Conservation (phyloP, 352 stramenopile species). For the Peronospora belbahrii region DNA sequence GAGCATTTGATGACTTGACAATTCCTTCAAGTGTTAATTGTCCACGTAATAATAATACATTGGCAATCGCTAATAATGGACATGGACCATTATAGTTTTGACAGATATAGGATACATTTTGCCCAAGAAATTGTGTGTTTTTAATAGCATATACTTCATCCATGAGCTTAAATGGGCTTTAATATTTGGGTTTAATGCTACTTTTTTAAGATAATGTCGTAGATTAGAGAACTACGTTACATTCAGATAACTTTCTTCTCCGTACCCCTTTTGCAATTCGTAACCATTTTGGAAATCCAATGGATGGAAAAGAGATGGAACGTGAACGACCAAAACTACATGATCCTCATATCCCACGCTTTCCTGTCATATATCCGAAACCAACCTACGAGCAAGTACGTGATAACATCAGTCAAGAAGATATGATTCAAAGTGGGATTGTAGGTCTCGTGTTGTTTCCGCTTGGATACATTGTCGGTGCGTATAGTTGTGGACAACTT, state of each 20-base stretch:
- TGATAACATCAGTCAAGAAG: constrained; percentile 44
- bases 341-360: constrained; percentile 52
- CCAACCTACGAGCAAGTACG: constrained; percentile 53
- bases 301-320: constrained; percentile 23
- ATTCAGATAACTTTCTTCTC: too few species aligned
- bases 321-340: constrained; percentile 36
- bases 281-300: neutral
- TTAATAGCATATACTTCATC: constrained; percentile 80
- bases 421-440: constrained; percentile 37
- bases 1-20: constrained; percentile 34
- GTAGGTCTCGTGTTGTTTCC: constrained; percentile 50
- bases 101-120: constrained; percentile 84
- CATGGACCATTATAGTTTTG: constrained; percentile 98
- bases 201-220: too few species aligned
- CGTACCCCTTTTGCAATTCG: too few species aligned
- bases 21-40: constrained; percentile 74
- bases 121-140: constrained; percentile 66
- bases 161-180: too few species aligned
- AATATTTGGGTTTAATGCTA: too few species aligned
- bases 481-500: constrained; percentile 6
- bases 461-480: constrained; percentile 66
- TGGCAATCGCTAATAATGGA: constrained; percentile 93
- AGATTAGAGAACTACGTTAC: too few species aligned
- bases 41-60: constrained; percentile 91
- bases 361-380: constrained; percentile 57